Percentiles rank a stretch among this genome's conserved stretches.
phyloP scores from a whole-genome alignment of 305 asterid species.

The Solanum hybrid region DNA sequence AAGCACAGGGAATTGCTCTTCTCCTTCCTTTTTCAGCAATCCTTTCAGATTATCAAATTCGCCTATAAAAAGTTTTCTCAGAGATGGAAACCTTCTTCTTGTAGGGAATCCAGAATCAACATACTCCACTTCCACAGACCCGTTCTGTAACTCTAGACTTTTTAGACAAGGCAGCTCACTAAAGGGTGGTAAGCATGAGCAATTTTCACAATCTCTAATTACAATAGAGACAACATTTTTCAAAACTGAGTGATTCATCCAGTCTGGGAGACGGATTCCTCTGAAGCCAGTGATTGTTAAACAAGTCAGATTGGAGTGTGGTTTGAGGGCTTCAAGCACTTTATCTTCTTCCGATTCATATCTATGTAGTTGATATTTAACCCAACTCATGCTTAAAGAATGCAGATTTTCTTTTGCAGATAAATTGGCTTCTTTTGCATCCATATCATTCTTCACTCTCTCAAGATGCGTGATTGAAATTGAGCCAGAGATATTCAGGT shows the following conservation, averaged over 20 bases:
- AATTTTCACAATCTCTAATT: background rate
- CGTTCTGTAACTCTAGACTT: background rate
- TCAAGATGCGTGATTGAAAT: background rate
- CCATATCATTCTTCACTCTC: background rate
- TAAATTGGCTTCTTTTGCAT: background rate
- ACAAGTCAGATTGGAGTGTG: background rate
- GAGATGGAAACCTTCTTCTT: too few relatives aligned
- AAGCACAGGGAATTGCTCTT: too few relatives aligned
- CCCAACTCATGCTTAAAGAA: too few relatives aligned
- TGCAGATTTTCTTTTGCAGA: background rate
- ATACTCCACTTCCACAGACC: background rate
- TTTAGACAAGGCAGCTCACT: background rate
- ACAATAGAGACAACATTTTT: background rate
- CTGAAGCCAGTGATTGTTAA: too few relatives aligned
- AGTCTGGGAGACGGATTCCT: too few relatives aligned
- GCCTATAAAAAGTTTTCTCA: too few relatives aligned
- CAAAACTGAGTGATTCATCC: too few relatives aligned
- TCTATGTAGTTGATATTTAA: too few relatives aligned
- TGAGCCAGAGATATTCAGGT: background rate
- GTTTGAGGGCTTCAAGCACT: conserved; percentile 15
- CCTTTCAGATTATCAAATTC: too few relatives aligned
- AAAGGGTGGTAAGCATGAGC: conserved; percentile 6
- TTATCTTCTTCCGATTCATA: background rate
- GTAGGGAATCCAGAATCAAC: too few relatives aligned
- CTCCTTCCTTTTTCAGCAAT: too few relatives aligned